Evolutionary conservation across 1,284 basidiomycete species (phyloP), one percentile per base, ranked within the genome.

Genomic region (Pseudozyma hubeiensis): DNA sequence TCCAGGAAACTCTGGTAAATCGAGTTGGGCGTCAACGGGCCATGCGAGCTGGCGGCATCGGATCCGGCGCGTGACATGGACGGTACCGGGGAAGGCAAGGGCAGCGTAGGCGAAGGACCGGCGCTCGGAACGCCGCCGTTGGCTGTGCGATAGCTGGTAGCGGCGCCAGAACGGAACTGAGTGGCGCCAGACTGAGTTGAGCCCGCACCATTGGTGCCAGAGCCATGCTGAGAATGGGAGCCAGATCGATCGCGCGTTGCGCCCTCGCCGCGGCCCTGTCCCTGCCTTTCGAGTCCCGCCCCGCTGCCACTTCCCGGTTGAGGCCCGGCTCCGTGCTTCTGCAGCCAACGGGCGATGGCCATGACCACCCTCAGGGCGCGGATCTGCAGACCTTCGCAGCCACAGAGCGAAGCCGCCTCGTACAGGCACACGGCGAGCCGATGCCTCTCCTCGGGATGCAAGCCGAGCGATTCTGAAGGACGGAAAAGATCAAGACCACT

Each of bases 331-430:
- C 72, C 67, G 57, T 75, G 72, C 60, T 70, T 75, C 54, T 75
- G 72, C 55, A 76, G 53, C 72, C 72, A 75, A 9, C 72, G 66
- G 10, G 72, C 72, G 40, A 75, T 69, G 30, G 67, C 68, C 78
- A 81, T 79, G 44, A 80, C 76, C 40, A 69, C 72, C 16, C 80
- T 56, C 29, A 82, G 55, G 3, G 81, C 78, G 89, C 93, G 88
- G 75, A 96, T 93, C 81, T 96, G 93, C 55, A 97, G 86, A 78
- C 91, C 92, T 74, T 92, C 89, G 84, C 92, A 92, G 76, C 90
- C 92, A 81, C 93, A 94, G 9, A 97, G 87, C 1, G 93, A 94
- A 6, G 94, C 93, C 7, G 96, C 93, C 83, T 96, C 94, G 83
- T 96, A 95, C 30, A 97, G 91, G 43, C 92, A 92, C 9, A 95